Conservation (phyloP, 2,329 filamentous ascomycete species). For the Aureobasidium sp. region DNA sequence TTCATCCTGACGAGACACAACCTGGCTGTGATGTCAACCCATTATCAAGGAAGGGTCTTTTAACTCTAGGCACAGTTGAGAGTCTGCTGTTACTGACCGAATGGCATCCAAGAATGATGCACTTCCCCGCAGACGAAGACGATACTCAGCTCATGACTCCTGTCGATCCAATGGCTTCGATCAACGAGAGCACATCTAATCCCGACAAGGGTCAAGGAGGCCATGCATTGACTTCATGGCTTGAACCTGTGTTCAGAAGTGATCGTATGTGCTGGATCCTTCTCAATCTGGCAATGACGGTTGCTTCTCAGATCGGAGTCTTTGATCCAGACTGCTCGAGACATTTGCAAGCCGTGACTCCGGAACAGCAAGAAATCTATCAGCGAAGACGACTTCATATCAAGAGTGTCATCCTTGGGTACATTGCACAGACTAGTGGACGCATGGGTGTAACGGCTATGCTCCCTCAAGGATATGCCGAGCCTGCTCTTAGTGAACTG, state of each 20-base stretch:
- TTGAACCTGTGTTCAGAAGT: constrained; percentile 84
- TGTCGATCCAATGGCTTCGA: constrained; percentile 62
- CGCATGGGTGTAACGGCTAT: constrained; percentile 88
- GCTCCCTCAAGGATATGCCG: constrained; percentile 53
- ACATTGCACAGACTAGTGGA: constrained; percentile 88
- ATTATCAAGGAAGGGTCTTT: constrained; percentile 56
- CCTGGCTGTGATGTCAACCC: constrained; percentile 60
- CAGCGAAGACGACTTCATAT: constrained; percentile 72
- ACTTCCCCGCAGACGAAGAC: constrained; percentile 71
- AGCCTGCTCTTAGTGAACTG: constrained; percentile 28
- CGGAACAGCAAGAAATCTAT: constrained; percentile 62
- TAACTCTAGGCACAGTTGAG: constrained; percentile 89
- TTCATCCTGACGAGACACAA: constrained; percentile 62
- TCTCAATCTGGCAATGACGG: constrained; percentile 77
- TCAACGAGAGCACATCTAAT: constrained; percentile 41
- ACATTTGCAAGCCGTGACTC: constrained; percentile 29
- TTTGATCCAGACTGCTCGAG: constrained; percentile 73
- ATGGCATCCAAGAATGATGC: constrained; percentile 90
- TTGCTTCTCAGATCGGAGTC: constrained; percentile 89
- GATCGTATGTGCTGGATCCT: constrained; percentile 99
- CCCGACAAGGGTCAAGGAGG: constrained; percentile 59
- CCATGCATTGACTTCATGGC: constrained; percentile 84
- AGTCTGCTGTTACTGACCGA: constrained; percentile 90
- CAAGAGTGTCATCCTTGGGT: constrained; percentile 79
- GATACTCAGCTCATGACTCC: constrained; percentile 58